Evolutionary conservation across 1,139 yeast genomes (phyloP).

Genomic region (Hemisphaericaspora lyxosophila): DNA sequence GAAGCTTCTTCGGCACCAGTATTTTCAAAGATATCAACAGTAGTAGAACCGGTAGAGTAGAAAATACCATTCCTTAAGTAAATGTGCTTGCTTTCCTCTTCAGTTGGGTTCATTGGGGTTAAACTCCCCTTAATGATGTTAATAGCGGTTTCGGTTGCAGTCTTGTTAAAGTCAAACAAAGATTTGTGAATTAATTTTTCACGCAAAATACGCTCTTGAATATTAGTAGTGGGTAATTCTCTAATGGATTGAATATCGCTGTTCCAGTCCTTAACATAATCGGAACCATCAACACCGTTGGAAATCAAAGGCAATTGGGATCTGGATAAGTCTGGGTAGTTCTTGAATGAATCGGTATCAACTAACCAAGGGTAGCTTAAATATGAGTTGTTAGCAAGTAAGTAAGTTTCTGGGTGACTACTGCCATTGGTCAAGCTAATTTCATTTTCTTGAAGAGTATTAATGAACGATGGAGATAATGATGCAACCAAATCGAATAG

Average conservation of each 20-base stretch:
- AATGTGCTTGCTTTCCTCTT: constrained; percentile 58
- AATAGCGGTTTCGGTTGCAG: constrained; percentile 80
- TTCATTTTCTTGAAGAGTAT: constrained; percentile 40
- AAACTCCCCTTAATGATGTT: constrained; percentile 73
- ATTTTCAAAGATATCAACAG: constrained; percentile 61
- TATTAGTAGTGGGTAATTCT: constrained; percentile 59
- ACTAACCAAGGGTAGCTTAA: constrained; percentile 80
- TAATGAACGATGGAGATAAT: constrained; percentile 54
- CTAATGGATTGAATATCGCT: constrained; percentile 83
- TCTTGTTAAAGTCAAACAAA: constrained; percentile 73
- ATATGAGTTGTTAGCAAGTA: constrained; percentile 59
- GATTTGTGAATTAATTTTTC: constrained; percentile 74
- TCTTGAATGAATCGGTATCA: constrained; percentile 23
- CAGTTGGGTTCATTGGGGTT: constrained; percentile 77
- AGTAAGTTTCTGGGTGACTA: constrained; percentile 53
- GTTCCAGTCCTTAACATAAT: constrained; percentile 74
- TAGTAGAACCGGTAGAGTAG: constrained; percentile 78
- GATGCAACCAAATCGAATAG: constrained; percentile 52
- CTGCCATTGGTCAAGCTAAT: constrained; percentile 46
- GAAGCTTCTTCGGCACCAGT: constrained; percentile 88
- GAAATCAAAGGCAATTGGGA: constrained; percentile 55
- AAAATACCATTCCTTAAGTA: constrained; percentile 82
- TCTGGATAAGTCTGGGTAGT: constrained; percentile 59
- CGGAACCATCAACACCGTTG: constrained; percentile 62
- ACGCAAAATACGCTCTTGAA: constrained; percentile 70